Evolutionary conservation across 768 basidiomycete genomes (phyloP), one percentile per base, ranked within the genome.

Genomic region (Cyclocybe aegerita): DNA sequence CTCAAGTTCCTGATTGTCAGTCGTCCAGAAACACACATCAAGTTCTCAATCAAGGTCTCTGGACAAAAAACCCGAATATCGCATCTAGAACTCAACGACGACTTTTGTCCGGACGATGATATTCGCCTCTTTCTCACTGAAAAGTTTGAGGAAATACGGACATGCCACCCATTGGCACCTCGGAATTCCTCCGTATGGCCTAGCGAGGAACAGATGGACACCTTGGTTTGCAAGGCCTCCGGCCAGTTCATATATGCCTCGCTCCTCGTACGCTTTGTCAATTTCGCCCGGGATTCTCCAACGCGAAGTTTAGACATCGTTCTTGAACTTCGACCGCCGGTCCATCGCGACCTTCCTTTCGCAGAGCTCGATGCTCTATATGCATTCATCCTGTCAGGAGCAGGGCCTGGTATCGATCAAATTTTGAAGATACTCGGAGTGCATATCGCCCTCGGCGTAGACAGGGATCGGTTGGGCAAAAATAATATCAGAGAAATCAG

Each of bases 221-320:
- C 31, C 3, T 39, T 62, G 4, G 54, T 62, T 7, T 3, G 30
- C 14, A 52, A 53, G 37, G 57, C 60, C 7, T 59, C 58, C 2
- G 60, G 55, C 0, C 53, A 59, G 16, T 61, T 61, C 31, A 53
- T 59, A n/a, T 61, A 59, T 37, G 55, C 58, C 2, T 32, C 54
- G 3, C 50, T 49, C 0, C 53, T 60, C 9, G 15, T 54, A 9
- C 41, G 42, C 12, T 62, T 48, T n/a, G 30, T 60, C 12, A 35
- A 31, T 8, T 56, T 49, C 7, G 10, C 35, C 12, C 35, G 35
- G 4, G 42, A 54, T 32, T 33, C 23, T 6, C 60, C 60, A 3
- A 44, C 33, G 2, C 9, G 33, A 8, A 55, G 58, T 7, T 51
- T 61, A 5, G 45, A 58, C 4, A 43, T 53, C 29, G 39, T 59